Evolutionary conservation across 352 stramenopile genomes (phyloP).

Genomic region (Phytophthora agathidicida): DNA sequence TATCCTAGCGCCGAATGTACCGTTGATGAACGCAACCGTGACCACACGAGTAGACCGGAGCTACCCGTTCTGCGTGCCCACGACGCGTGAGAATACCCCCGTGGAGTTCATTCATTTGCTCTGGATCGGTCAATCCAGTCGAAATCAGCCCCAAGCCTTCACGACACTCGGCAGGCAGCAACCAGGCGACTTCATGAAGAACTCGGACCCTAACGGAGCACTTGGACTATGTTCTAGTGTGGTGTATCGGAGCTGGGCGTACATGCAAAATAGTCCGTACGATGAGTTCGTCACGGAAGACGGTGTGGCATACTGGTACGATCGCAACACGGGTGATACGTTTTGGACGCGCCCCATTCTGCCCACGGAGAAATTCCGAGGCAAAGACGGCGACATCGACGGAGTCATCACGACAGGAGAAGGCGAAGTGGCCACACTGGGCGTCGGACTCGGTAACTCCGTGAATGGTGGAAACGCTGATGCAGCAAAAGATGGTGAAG

Average conservation of each 20-base stretch:
- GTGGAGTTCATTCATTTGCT: constrained; percentile 94
- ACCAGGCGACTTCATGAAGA: constrained; percentile 92
- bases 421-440: constrained; percentile 76
- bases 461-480: constrained; percentile 6
- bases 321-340: constrained; percentile 81
- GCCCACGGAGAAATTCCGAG: constrained; percentile 74
- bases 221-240: constrained; percentile 86
- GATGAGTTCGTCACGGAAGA: constrained; percentile 93
- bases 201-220: constrained; percentile 69
- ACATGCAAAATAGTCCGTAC: constrained; percentile 83
- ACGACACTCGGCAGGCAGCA: constrained; percentile 90
- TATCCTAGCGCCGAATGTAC: constrained; percentile 59
- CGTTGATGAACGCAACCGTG: constrained; percentile 82
- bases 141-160: constrained; percentile 92
- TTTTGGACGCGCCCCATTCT: constrained; percentile 92
- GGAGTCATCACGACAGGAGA: constrained; percentile 78
- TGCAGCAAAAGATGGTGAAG: constrained; percentile 39
- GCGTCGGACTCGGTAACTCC: constrained; percentile 49
- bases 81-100: constrained; percentile 91
- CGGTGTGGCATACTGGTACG: constrained; percentile 92
- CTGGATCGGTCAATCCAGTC: constrained; percentile 85
- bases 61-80: constrained; percentile 94
- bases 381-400: constrained; percentile 79
- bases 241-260: constrained; percentile 93
- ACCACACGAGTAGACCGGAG: constrained; percentile 88